Base-by-base conservation (phyloP, 164 flowering plant genomes). In the Kingdonia uniflora region DNA sequence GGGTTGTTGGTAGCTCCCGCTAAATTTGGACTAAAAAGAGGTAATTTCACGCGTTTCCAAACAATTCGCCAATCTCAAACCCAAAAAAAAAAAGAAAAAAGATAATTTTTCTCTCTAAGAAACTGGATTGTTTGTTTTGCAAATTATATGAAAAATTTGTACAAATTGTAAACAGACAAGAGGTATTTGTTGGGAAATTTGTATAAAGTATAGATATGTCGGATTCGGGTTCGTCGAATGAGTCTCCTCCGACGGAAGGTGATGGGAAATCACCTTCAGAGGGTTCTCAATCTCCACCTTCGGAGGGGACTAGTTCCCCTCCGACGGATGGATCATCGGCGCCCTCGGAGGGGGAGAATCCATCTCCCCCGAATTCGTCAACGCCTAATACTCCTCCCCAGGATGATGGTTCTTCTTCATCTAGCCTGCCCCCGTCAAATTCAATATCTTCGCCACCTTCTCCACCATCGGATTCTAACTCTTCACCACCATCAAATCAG, bases 401-500 rank as follows among this genome's bases (percentile, higher is more conserved):
- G 20, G 26, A 19, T 10, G 37, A 52, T 19, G 38, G 66, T 16
- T 26, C 65, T 16, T 46, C 55, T 6, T 50, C 72, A n/a, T 33
- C 45, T 0, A 22, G 16, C 23, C 44, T 42, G 19, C 56, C 56
- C 1, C 23, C 56, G 23, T 39, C 55, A 52, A n/a, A 20, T 39
- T 37, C 42, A 1, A 51, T 14, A 5, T 8, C 54, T 35, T 19
- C 54, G 17, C 35, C 17, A 10, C 37, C 52, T 8, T 29, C 35
- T 12, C 8, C 52, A 20, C 47, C 61, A 14, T 35, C 57, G 1
- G 20, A 22, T 12, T 42, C 61, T 19, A 14, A 26, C 19, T 51
- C 42, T 1, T 11, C 48, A 2, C 41, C 57, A 16, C 40, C 54
- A 11, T 41, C 41, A 33, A 51, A 41, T 14, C 11, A 14, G 44